A percentile compares a stretch with the other conserved stretches of the same genome.
Evolutionary conservation across 176 grass and related monocot species (phyloP).

Genomic region (Sorghum bicolor): DNA sequence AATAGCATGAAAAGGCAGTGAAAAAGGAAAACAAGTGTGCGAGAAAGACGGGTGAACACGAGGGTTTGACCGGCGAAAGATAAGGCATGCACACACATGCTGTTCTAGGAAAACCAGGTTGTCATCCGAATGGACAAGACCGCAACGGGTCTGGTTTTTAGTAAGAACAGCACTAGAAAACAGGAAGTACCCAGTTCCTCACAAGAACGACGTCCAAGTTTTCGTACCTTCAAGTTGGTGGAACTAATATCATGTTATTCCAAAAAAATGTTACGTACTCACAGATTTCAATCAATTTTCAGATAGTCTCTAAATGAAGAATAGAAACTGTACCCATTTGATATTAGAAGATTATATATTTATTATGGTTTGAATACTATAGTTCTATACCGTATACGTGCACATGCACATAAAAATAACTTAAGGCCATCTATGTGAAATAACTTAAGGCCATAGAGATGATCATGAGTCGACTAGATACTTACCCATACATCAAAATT

Average conservation of each 20-base stretch:
- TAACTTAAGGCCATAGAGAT: neutral
- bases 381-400: neutral
- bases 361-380: neutral
- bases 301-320: neutral
- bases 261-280: neutral
- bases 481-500: slow-evolving; percentile 53
- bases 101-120: too few species aligned
- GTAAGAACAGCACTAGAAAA: too few species aligned
- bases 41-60: too few species aligned
- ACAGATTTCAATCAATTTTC: neutral
- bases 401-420: neutral
- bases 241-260: neutral
- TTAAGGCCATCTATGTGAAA: neutral
- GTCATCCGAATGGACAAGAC: too few species aligned
- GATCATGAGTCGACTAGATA: neutral
- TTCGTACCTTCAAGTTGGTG: slow-evolving; percentile 34
- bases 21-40: too few species aligned
- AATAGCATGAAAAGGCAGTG: too few species aligned
- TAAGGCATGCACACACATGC: too few species aligned
- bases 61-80: too few species aligned
- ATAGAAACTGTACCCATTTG: neutral
- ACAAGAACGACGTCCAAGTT: slow-evolving; percentile 54
- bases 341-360: neutral
- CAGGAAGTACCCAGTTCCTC: too few species aligned
- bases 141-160: too few species aligned